Conservation (phyloP, 345 rosid genomes). For the Hibiscus tridactylites region DNA sequence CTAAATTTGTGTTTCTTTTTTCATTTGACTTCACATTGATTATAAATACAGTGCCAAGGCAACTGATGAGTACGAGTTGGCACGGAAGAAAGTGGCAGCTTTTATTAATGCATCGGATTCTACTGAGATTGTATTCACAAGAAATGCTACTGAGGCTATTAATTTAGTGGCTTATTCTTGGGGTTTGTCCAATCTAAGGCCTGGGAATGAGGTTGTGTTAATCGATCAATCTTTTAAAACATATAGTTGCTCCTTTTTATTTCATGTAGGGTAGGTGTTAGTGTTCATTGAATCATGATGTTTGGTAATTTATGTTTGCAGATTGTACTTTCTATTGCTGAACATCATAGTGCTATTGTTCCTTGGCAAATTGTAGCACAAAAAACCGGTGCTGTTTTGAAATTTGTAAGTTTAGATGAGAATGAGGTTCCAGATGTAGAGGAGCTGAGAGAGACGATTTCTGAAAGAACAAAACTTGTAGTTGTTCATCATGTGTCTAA, state of each 20-base stretch:
- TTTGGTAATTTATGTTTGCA: constrained; percentile 27
- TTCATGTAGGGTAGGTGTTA: background rate
- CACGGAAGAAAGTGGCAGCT: constrained; percentile 78
- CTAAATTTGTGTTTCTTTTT: background rate
- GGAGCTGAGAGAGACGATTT: constrained; percentile 46
- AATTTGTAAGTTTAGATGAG: constrained; percentile 49
- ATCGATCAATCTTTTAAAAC: background rate
- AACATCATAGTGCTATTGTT: constrained; percentile 90
- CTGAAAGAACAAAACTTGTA: constrained; percentile 68
- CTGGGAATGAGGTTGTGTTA: constrained; percentile 65
- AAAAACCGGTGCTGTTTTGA: constrained; percentile 69
- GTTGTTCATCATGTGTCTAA: constrained; percentile 88
- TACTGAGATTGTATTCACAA: constrained; percentile 77
- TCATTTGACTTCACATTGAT: background rate
- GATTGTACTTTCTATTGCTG: constrained; percentile 71
- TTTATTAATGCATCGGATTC: constrained; percentile 72
- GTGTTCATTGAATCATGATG: background rate
- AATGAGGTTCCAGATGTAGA: constrained; percentile 59
- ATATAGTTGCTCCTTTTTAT: background rate
- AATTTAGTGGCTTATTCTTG: constrained; percentile 83
- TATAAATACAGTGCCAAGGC: constrained; percentile 63
- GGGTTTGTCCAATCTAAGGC: constrained; percentile 67
- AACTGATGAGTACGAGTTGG: constrained; percentile 81
- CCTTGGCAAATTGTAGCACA: constrained; percentile 93
- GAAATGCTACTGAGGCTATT: constrained; percentile 95